phyloP scores from a whole-genome alignment of 148 eudicot species.

The Nepenthes mirabilis region DNA sequence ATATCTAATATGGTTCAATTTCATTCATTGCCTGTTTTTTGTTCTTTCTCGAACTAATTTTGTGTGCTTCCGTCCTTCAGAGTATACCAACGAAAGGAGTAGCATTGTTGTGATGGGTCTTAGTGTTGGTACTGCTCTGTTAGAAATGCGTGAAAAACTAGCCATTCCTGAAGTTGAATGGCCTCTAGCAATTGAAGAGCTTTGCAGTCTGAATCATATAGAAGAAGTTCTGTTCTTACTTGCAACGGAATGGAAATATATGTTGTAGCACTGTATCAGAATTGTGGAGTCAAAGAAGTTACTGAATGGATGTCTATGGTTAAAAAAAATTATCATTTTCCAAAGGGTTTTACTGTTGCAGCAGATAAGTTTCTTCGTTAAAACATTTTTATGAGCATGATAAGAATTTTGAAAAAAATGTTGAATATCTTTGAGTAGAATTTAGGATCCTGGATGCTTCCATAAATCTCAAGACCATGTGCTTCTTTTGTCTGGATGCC shows the following conservation, averaged over 20 bases:
- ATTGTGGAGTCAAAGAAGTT: constrained; percentile 94
- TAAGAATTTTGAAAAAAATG: too few relatives aligned
- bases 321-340: neutral
- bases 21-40: neutral
- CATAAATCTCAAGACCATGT: too few relatives aligned
- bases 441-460: too few relatives aligned
- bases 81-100: constrained; percentile 92
- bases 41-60: neutral
- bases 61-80: constrained; percentile 16
- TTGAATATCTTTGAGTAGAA: too few relatives aligned
- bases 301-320: constrained; percentile 99
- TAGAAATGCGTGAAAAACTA: constrained; percentile 91
- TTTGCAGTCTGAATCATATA: constrained; percentile 78
- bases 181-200: constrained; percentile 86
- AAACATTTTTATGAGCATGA: neutral
- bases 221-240: constrained; percentile 93
- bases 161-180: constrained; percentile 99
- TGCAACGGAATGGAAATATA: constrained; percentile 96
- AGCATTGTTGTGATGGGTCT: constrained; percentile 89
- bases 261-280: constrained; percentile 87
- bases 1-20: neutral
- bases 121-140: constrained; percentile 74
- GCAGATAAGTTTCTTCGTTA: neutral
- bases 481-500: too few relatives aligned
- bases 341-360: neutral